phyloP scores from a whole-genome alignment of 2,329 filamentous ascomycete genomes.

The Microdochium nivale region DNA sequence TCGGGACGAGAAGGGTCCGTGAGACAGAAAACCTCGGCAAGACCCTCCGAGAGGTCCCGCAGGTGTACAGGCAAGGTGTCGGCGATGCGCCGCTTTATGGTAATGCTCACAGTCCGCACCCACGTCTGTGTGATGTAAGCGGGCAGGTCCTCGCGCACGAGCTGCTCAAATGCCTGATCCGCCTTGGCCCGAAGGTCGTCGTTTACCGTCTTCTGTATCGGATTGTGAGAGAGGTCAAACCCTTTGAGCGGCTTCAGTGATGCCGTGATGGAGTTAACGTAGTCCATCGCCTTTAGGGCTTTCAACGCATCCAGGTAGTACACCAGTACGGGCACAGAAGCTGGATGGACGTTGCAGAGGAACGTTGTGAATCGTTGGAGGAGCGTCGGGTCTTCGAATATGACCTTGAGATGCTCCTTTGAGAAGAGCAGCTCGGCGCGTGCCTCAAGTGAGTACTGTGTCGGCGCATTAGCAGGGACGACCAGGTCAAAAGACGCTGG shows the following conservation, averaged over 20 bases:
- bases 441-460: conserved; percentile 49
- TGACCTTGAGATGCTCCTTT: conserved; percentile 51
- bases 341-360: conserved; percentile 47
- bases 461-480: conserved; percentile 24
- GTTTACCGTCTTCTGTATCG: conserved; percentile 46
- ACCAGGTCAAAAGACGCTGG: conserved; percentile 34
- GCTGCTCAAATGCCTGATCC: conserved; percentile 51
- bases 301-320: conserved; percentile 68
- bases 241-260: conserved; percentile 48
- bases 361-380: conserved; percentile 61
- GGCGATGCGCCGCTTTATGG: conserved; percentile 59
- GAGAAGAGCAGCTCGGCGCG: conserved; percentile 60
- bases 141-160: conserved; percentile 61
- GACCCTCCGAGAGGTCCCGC: conserved; percentile 60
- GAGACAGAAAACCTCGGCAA: conserved; percentile 70
- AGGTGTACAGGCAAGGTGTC: conserved; percentile 57
- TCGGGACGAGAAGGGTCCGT: conserved; percentile 65
- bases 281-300: conserved; percentile 60
- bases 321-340: conserved; percentile 56
- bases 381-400: conserved; percentile 55
- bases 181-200: conserved; percentile 52
- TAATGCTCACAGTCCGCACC: conserved; percentile 60
- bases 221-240: conserved; percentile 43
- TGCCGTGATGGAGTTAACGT: conserved; percentile 60
- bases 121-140: conserved; percentile 64